A percentile compares a stretch with the other conserved stretches of the same genome.
phyloP scores from a whole-genome alignment of 768 basidiomycete genomes.

The Mycena galopus region DNA sequence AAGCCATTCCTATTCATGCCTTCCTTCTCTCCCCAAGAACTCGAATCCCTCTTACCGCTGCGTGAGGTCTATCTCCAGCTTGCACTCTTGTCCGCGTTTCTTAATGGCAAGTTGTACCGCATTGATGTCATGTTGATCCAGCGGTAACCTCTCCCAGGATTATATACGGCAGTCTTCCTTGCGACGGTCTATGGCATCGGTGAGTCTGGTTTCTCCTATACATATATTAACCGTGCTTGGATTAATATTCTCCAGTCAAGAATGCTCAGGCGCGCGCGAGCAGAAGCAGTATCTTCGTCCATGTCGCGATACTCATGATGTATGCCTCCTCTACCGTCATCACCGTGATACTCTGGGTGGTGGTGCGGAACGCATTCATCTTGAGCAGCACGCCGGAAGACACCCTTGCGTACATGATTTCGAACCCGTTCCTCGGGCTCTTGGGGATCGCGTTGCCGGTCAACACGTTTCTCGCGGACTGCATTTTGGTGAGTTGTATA shows the following conservation, averaged over 20 bases:
- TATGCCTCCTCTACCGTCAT: background rate
- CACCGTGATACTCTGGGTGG: background rate
- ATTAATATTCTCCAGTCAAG: background rate
- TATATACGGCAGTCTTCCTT: background rate
- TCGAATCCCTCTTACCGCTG: too few relatives aligned
- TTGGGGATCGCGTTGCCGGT: background rate
- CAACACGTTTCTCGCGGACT: background rate
- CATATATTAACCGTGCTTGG: background rate
- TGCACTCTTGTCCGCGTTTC: background rate
- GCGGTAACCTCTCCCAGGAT: background rate
- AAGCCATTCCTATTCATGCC: too few relatives aligned
- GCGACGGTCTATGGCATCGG: background rate
- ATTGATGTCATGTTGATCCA: background rate
- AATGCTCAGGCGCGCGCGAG: background rate
- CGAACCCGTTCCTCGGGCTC: background rate
- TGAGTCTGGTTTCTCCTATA: background rate
- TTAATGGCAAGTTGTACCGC: background rate
- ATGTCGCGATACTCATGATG: background rate
- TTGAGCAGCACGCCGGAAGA: background rate
- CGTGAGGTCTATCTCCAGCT: background rate
- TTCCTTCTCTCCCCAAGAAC: too few relatives aligned
- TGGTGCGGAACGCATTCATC: background rate
- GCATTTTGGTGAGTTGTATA: background rate
- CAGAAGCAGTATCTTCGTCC: background rate
- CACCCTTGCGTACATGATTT: background rate